Conservation (phyloP, 139 green algal species). For the Monoraphidium neglectum region DNA sequence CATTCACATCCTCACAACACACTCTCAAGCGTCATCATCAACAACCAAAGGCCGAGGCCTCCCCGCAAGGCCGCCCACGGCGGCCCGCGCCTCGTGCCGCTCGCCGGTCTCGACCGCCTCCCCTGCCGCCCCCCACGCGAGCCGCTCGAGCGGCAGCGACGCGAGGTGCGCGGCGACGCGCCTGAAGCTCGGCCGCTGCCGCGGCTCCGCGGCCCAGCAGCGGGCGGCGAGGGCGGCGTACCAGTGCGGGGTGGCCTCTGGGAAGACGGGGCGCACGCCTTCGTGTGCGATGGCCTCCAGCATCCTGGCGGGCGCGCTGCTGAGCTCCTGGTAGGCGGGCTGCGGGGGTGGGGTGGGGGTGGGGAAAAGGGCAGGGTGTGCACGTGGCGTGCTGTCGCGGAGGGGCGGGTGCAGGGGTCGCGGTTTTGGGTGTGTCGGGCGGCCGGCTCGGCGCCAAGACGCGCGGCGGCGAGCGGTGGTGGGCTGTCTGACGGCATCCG, state of each 20-base stretch:
- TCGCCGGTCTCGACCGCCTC: too few species aligned
- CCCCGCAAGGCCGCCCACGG: too few species aligned
- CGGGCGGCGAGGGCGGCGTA: conserved; percentile 36
- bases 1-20: too few species aligned
- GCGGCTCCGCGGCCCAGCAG: conserved; percentile 35
- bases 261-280: conserved; percentile 40
- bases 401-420: not conserved
- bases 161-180: conserved; percentile 34
- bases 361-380: not conserved
- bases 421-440: not conserved
- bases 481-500: not conserved
- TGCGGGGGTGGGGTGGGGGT: not conserved
- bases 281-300: conserved; percentile 44
- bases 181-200: conserved; percentile 42
- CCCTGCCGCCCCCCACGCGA: too few species aligned
- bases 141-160: not conserved
- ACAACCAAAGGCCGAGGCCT: too few species aligned
- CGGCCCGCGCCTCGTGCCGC: too few species aligned
- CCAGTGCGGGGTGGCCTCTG: conserved; percentile 12
- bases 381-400: too few species aligned
- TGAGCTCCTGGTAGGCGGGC: not conserved
- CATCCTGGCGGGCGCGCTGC: conserved; percentile 31
- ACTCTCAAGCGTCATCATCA: too few species aligned
- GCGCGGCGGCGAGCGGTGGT: not conserved
- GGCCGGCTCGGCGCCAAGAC: not conserved